Evolutionary conservation across 768 basidiomycete species (phyloP), one percentile per base, ranked within the genome.

Genomic region (Trametopsis cervina): DNA sequence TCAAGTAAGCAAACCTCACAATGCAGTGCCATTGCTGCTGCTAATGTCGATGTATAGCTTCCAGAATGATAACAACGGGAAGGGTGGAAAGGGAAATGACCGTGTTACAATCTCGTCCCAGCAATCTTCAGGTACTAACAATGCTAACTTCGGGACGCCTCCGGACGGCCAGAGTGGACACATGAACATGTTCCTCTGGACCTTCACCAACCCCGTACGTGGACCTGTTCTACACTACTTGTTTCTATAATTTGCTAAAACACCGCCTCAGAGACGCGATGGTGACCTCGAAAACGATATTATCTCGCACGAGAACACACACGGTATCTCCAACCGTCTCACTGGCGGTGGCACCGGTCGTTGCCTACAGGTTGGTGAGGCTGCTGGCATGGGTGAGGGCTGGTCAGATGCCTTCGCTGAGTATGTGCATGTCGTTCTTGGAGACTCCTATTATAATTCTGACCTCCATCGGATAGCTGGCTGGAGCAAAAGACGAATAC

Each of bases 341-440:
- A 77, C 75, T 7, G 77, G 77, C n/a, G 75, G 77, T 36, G 75
- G 74, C 22, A 75, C 74, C 22, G 75, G 74, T 37, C 66, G 77
- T 12, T 85, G 83, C 66, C 65, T 85, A 51, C 77, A 81, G 57
- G 78, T 72, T 22, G 69, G 69, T 25, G 83, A 85, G 58, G 69
- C 81, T 2, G 77, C 77, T 18, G 83, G 82, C 12, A 73, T 85
- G 73, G 82, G 81, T 38, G 83, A 86, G 61, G 81, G 79, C n/a
- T 84, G 80, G 80, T 76, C 76, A 3, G 81, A 82, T 62, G 51
- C 56, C 9, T 49, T 62, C 24, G 61, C 61, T 2, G 57, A 62
- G 57, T 57, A 43, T 46, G 50, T 45, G 2, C 1, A 0, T 12
- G n/a, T 5, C 7, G 15, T n/a, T n/a, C n/a, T n/a, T 44, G 5